phyloP scores from a whole-genome alignment of 2,329 filamentous ascomycete species.

The Cercospora zeae-maydis region DNA sequence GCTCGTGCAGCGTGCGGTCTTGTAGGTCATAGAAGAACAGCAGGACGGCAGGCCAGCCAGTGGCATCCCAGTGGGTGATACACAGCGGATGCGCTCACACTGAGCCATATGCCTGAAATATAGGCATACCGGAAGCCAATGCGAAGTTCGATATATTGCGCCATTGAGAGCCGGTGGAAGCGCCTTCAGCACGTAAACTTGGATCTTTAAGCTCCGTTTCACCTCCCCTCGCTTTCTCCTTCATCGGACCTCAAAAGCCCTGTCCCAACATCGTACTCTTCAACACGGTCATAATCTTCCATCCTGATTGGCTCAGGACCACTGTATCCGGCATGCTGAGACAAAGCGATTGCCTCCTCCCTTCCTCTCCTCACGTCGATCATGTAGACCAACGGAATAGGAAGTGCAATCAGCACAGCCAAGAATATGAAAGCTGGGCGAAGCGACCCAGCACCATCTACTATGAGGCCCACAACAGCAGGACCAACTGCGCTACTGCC shows the following conservation, averaged over 20 bases:
- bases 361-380: conserved; percentile 66
- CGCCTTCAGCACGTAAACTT: no score
- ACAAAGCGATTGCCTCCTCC: conserved; percentile 32
- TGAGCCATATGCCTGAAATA: background rate
- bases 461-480: conserved; percentile 82
- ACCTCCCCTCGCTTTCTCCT: background rate
- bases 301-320: conserved; percentile 10
- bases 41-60: background rate
- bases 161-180: background rate
- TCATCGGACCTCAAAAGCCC: background rate
- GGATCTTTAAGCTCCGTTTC: background rate
- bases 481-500: conserved; percentile 88
- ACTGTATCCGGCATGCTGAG: conserved; percentile 5
- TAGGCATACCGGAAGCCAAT: background rate
- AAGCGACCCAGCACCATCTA: conserved; percentile 57
- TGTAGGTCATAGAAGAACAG: background rate
- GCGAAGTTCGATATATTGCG: no score
- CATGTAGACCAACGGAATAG: conserved; percentile 73
- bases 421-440: conserved; percentile 76
- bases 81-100: background rate
- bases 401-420: conserved; percentile 70
- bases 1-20: background rate
- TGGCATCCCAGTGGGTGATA: background rate
- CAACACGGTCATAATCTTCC: conserved; percentile 19
- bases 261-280: conserved; percentile 3